phyloP scores from a whole-genome alignment of 1,139 yeast species.

The Eremothecium coryli region DNA sequence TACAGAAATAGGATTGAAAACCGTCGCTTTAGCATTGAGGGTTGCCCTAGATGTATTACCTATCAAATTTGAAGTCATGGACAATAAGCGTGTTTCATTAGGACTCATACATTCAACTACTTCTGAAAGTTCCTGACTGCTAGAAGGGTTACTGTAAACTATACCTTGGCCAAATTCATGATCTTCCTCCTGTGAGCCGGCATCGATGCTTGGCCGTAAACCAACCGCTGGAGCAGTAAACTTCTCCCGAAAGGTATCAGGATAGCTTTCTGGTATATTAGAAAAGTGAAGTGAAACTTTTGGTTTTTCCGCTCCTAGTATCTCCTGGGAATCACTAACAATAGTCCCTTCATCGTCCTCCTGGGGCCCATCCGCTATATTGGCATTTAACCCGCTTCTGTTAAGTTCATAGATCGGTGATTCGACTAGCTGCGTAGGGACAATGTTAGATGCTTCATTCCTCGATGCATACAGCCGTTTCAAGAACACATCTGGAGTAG shows the following conservation, averaged over 20 bases:
- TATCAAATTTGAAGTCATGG: no score
- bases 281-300: background rate
- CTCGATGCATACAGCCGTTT: no score
- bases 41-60: no score
- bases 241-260: background rate
- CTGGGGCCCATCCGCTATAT: background rate
- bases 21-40: no score
- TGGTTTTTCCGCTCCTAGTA: no score
- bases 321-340: background rate
- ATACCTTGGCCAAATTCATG: conserved; percentile 6
- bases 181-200: background rate
- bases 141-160: conserved; percentile 20
- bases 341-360: background rate
- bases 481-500: no score
- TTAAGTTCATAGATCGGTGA: conserved; percentile 10
- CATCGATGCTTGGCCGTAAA: background rate
- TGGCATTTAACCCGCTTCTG: conserved; percentile 3
- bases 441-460: no score
- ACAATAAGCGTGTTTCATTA: no score
- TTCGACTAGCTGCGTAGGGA: conserved; percentile 10
- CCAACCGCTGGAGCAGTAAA: background rate
- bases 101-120: conserved; percentile 14
- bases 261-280: background rate
- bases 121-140: conserved; percentile 28
- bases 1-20: no score